Evolutionary conservation across 75 land plant genomes (phyloP).

Genomic region (Chamaecyparis obtusa): DNA sequence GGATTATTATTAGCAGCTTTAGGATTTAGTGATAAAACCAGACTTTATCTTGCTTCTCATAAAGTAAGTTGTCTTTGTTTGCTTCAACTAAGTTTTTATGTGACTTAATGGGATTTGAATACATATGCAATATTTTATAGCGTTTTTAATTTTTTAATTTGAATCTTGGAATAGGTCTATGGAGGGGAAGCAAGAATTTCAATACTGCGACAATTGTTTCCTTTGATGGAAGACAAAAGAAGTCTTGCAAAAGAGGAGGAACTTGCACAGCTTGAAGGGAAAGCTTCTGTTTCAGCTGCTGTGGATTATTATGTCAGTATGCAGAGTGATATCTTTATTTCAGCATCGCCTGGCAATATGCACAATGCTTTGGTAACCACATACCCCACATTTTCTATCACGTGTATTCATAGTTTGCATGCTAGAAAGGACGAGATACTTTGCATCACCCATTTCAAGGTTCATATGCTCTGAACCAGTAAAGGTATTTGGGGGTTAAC

Average conservation of each 20-base stretch:
- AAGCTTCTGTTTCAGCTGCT: conserved; percentile 85
- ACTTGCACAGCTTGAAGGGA: conserved; percentile 53
- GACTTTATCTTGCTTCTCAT: conserved; percentile 89
- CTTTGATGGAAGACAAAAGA: conserved; percentile 73
- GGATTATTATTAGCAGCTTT: conserved; percentile 83
- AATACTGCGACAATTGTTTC: conserved; percentile 61
- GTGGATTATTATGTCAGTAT: conserved; percentile 85
- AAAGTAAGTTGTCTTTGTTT: conserved; percentile 42
- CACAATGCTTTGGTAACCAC: conserved; percentile 87
- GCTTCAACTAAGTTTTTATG: background rate
- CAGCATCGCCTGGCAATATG: conserved; percentile 97
- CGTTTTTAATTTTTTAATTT: background rate
- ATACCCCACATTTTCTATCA: background rate
- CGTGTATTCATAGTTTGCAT: background rate
- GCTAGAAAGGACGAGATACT: background rate
- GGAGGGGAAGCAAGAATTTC: conserved; percentile 91
- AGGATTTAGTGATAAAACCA: conserved; percentile 76
- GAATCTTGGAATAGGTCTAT: conserved; percentile 59
- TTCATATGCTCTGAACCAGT: background rate
- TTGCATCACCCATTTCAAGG: background rate
- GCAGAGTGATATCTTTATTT: conserved; percentile 81
- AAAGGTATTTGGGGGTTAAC: background rate
- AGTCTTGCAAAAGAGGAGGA: conserved; percentile 67
- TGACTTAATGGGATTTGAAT: background rate
- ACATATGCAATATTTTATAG: background rate